Evolutionary conservation across 2,329 filamentous ascomycete species (phyloP).

Genomic region (Orbilia blumenaviensis): DNA sequence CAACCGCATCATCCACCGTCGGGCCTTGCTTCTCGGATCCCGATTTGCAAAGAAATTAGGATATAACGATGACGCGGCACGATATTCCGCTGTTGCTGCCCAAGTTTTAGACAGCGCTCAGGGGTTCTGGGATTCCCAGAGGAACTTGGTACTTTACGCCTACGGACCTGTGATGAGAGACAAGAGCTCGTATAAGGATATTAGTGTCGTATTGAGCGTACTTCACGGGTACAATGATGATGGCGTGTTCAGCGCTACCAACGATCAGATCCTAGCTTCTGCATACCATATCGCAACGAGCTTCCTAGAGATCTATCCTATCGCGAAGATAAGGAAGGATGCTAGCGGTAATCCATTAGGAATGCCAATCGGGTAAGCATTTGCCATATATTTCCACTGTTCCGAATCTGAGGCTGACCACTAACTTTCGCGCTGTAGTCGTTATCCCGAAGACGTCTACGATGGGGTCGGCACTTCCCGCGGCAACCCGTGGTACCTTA

Average conservation of each 20-base stretch:
- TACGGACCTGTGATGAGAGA: slow-evolving; percentile 45
- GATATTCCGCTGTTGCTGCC: slow-evolving; percentile 6
- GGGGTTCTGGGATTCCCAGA: slow-evolving; percentile 71
- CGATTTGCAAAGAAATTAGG: slow-evolving; percentile 72
- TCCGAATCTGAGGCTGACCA: neutral
- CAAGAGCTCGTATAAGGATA: slow-evolving; percentile 50
- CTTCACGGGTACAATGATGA: slow-evolving; percentile 44
- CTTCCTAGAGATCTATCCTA: slow-evolving; percentile 46
- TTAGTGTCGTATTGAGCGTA: slow-evolving; percentile 45
- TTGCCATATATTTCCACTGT: neutral
- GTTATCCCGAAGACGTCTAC: slow-evolving; percentile 78
- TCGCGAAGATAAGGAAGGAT: slow-evolving; percentile 31
- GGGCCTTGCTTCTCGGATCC: slow-evolving; percentile 70
- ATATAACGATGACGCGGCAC: slow-evolving; percentile 25
- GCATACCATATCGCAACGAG: slow-evolving; percentile 50
- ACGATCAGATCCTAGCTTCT: slow-evolving; percentile 39
- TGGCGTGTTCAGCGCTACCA: slow-evolving; percentile 36
- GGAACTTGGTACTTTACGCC: slow-evolving; percentile 33
- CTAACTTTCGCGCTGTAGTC: slow-evolving; percentile 68
- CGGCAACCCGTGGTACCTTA: slow-evolving; percentile 80
- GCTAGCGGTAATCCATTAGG: slow-evolving; percentile 44
- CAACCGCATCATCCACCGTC: slow-evolving; percentile 74
- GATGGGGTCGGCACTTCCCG: slow-evolving; percentile 67
- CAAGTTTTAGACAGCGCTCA: slow-evolving; percentile 76
- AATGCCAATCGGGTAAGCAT: slow-evolving; percentile 58